Conservation (phyloP, 371 early-diverging fungal genomes). For the Syncephalastrum monosporum region DNA sequence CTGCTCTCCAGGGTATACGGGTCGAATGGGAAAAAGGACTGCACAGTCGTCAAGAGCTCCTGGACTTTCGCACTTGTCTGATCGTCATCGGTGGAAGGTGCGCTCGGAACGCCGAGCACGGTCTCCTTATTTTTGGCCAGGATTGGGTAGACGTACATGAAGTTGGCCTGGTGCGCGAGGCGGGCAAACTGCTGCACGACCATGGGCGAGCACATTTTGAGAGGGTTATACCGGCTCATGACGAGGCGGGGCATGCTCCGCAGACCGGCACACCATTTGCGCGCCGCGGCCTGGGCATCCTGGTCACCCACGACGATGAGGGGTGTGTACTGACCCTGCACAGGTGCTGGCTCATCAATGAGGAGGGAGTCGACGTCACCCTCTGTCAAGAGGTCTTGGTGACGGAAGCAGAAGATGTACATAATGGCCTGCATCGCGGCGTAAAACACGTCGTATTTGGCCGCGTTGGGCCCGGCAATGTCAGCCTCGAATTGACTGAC, state of each 20-base stretch:
- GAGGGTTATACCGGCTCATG: conserved; percentile 79
- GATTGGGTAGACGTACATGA: conserved; percentile 84
- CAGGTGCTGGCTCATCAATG: conserved; percentile 26
- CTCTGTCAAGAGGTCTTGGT: conserved; percentile 67
- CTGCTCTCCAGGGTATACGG: conserved; percentile 80
- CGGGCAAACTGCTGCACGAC: conserved; percentile 87
- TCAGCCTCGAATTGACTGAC: conserved; percentile 65
- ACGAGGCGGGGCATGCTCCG: conserved; percentile 72
- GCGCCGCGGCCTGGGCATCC: conserved; percentile 6
- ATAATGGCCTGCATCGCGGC: conserved; percentile 85
- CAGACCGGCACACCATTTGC: conserved; percentile 44
- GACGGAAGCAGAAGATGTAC: conserved; percentile 95
- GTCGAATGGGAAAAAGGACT: conserved; percentile 94
- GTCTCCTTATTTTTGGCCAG: conserved; percentile 66
- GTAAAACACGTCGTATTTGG: conserved; percentile 79
- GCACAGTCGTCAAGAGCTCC: conserved; percentile 49
- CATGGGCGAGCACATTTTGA: conserved; percentile 77
- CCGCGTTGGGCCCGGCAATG: conserved; percentile 43
- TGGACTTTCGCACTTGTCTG: conserved; percentile 13
- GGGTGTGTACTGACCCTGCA: conserved; percentile 29
- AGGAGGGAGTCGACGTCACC: conserved; percentile 24
- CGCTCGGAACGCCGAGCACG: conserved; percentile 30
- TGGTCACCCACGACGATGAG: conserved; percentile 16
- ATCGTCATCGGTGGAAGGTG: conserved; percentile 1
- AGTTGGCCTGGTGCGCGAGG: conserved; percentile 73